Evolutionary conservation across 2,329 filamentous ascomycete species (phyloP).

Genomic region (Penicillium sp.): DNA sequence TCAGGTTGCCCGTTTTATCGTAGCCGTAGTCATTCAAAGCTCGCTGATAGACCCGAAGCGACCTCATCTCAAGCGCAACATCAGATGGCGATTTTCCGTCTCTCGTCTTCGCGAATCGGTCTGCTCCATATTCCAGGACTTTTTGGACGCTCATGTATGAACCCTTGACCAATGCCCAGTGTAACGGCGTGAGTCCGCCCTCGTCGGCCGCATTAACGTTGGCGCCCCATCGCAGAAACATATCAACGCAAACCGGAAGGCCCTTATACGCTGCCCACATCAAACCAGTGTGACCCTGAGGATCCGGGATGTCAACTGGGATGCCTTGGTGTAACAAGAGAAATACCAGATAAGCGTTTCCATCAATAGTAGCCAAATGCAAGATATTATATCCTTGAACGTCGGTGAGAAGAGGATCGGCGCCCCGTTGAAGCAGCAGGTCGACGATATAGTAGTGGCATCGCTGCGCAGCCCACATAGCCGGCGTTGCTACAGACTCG

Average conservation of each 20-base stretch:
- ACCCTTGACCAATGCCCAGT: constrained; percentile 95
- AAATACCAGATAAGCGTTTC: constrained; percentile 84
- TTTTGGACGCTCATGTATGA: constrained; percentile 86
- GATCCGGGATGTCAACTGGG: constrained; percentile 84
- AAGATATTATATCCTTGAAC: constrained; percentile 97
- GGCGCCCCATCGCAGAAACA: constrained; percentile 91
- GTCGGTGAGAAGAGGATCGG: constrained; percentile 87
- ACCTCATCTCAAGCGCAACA: constrained; percentile 88
- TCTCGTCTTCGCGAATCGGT: constrained; percentile 83
- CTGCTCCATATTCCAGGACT: constrained; percentile 89
- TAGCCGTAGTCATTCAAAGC: constrained; percentile 82
- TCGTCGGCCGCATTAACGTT: constrained; percentile 88
- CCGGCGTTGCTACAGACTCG: constrained; percentile 86
- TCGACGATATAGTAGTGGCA: constrained; percentile 97
- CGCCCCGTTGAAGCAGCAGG: constrained; percentile 83
- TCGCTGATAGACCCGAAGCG: constrained; percentile 72
- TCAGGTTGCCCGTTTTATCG: constrained; percentile 69
- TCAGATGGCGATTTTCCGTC: constrained; percentile 85
- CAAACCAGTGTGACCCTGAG: constrained; percentile 84
- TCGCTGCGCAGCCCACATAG: constrained; percentile 95
- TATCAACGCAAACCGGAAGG: constrained; percentile 83
- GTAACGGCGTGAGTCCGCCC: constrained; percentile 87
- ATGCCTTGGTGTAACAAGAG: constrained; percentile 93
- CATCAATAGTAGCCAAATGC: constrained; percentile 94
- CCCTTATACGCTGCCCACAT: constrained; percentile 99